Evolutionary conservation across 2,329 filamentous ascomycete species (phyloP), one percentile per base, ranked within the genome.

Genomic region (Akanthomyces lecanii): DNA sequence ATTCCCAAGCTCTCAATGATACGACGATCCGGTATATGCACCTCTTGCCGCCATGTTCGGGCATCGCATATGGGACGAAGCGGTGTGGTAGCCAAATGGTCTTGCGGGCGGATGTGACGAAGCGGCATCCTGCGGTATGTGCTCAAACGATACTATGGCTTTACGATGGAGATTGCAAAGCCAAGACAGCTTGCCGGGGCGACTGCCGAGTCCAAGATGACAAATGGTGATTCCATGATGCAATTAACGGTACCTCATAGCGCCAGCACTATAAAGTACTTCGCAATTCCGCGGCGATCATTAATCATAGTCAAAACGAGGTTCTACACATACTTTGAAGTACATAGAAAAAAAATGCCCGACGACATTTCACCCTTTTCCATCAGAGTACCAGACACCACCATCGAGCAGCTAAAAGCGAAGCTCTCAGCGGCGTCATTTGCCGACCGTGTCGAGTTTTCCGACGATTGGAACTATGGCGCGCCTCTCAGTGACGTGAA

Each of bases 391-490:
- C 66, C 76, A 0, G 72, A 77, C 21, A 60, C 67, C 0, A 68
- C 68, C 4, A 65, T 79, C 16, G 48, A 69, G 16, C 59, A 57
- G 2, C 66, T 78, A 3, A 70, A 72, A 8, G 62, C 65, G 11
- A 78, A 74, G 66, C 69, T 78, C 2, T 65, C 68, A 4, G n/a
- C 64, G 0, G 63, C 75, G 2, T 68, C 69, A 0, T 73, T 75
- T 28, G 70, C 75, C 0, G 58, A 69, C 2, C 66, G 72, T 16
- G 70, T 70, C 2, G 69, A 70, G n/a, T 74, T 76, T 63, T 71
- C 72, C 14, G 71, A 76, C 25, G 71, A 73, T 59, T 74, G 71
- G 71, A 61, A 65, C 25, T 75, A 71, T 42, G 76, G 75, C 30
- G 63, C 71, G 0, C 66, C 74, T 1, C 67, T 71, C n/a, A 67